Conservation (phyloP, 2,329 filamentous ascomycete genomes). For the Lachnum nothofagi region DNA sequence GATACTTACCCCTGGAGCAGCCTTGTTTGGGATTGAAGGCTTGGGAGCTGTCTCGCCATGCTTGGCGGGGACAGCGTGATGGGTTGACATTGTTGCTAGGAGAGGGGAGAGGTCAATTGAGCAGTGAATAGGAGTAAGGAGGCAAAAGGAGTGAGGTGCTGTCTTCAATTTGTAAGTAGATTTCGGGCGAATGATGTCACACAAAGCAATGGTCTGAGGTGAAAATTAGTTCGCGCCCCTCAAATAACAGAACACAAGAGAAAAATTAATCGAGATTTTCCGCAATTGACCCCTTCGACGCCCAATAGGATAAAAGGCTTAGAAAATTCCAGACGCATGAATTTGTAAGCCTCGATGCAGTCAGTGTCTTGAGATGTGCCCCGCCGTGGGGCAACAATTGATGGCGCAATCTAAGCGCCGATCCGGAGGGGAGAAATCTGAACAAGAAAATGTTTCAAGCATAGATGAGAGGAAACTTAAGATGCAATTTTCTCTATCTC, state of each 20-base stretch:
- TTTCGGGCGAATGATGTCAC: neutral
- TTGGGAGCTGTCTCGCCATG: constrained; percentile 15
- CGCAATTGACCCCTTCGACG: no score
- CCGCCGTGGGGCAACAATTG: no score
- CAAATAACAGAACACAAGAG: no score
- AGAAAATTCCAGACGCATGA: no score
- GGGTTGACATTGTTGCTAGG: constrained; percentile 16
- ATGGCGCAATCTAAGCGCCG: constrained; percentile 7
- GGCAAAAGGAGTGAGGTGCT: neutral
- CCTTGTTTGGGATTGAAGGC: constrained; percentile 22
- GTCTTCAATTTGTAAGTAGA: neutral
- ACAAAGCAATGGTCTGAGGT: no score
- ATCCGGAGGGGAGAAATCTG: no score
- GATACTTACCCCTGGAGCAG: constrained; percentile 22
- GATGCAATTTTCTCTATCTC: constrained; percentile 9
- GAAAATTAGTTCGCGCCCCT: no score
- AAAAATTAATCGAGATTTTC: no score
- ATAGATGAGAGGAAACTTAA: no score
- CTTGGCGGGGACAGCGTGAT: constrained; percentile 15
- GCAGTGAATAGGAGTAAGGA: neutral
- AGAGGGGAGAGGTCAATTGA: neutral
- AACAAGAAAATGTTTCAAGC: neutral
- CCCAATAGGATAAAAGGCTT: no score
- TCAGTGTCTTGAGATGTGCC: no score
- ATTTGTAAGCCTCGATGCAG: neutral